Evolutionary conservation across 1,284 basidiomycete genomes (phyloP).

Genomic region (Ustilago shanxiensis): DNA sequence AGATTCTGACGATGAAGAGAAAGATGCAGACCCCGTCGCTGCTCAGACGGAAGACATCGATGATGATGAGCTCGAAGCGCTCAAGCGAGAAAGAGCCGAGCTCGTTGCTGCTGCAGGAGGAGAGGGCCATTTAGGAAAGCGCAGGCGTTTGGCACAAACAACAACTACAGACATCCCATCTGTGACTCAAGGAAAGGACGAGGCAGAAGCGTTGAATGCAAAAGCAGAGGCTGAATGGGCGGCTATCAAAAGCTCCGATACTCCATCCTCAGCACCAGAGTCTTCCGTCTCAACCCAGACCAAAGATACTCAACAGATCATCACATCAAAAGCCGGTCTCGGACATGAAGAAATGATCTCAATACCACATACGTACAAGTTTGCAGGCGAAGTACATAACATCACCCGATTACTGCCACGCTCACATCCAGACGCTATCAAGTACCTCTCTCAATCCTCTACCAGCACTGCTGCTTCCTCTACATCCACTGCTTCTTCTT

Average conservation of each 20-base stretch:
- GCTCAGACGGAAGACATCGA: slow-evolving; percentile 23
- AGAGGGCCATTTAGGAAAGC: slow-evolving; percentile 37
- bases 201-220: slow-evolving; percentile 15
- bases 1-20: slow-evolving; percentile 9
- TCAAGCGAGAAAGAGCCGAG: slow-evolving; percentile 35
- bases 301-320: not conserved
- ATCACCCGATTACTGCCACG: slow-evolving; percentile 39
- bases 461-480: not conserved
- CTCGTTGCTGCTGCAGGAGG: slow-evolving; percentile 39
- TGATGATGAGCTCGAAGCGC: slow-evolving; percentile 41
- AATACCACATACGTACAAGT: slow-evolving; percentile 50
- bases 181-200: not conserved
- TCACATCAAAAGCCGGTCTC: not conserved
- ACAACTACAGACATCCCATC: not conserved
- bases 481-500: not conserved
- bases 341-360: slow-evolving; percentile 39
- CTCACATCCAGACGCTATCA: slow-evolving; percentile 56
- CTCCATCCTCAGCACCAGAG: not conserved
- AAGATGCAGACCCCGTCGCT: not conserved
- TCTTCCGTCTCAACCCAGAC: not conserved
- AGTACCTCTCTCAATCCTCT: slow-evolving; percentile 38
- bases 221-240: slow-evolving; percentile 34
- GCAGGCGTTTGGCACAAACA: slow-evolving; percentile 17
- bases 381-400: slow-evolving; percentile 50
- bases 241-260: slow-evolving; percentile 25